Conservation (phyloP, 1,284 basidiomycete genomes). For the Trametes pubescens region DNA sequence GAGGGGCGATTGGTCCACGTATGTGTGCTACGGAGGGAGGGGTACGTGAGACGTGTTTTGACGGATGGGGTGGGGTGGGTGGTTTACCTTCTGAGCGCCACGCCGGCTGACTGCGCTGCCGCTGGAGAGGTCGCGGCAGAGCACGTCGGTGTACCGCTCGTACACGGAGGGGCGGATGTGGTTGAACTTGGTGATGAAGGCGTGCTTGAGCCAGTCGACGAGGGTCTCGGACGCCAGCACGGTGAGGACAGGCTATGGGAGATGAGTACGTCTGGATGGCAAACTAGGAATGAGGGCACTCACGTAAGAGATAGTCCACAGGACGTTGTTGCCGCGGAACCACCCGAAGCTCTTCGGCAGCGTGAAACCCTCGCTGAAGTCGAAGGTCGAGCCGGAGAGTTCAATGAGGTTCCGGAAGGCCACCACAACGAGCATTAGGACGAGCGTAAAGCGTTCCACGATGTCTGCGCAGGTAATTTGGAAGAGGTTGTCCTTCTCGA, state of each 20-base stretch:
- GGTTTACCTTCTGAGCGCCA: conserved; percentile 71
- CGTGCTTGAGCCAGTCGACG: conserved; percentile 99
- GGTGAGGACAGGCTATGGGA: conserved; percentile 82
- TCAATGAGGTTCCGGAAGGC: conserved; percentile 97
- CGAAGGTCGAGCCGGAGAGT: conserved; percentile 88
- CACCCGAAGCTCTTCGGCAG: conserved; percentile 89
- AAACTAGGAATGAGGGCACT: neutral
- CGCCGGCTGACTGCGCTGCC: conserved; percentile 76
- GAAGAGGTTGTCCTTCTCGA: conserved; percentile 99
- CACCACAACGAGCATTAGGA: conserved; percentile 91
- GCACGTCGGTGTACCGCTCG: conserved; percentile 94
- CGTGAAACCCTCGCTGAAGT: conserved; percentile 72
- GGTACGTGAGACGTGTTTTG: neutral
- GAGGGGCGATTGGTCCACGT: conserved; percentile 95
- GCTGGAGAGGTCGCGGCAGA: conserved; percentile 92
- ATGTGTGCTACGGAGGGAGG: conserved; percentile 66
- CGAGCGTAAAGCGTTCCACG: conserved; percentile 95
- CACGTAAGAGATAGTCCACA: conserved; percentile 93
- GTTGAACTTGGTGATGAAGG: conserved; percentile 99
- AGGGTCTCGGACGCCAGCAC: conserved; percentile 93
- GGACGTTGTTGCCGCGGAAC: conserved; percentile 78
- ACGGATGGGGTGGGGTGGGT: neutral
- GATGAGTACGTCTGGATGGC: neutral
- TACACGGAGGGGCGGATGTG: conserved; percentile 96
- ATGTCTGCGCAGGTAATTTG: conserved; percentile 99